phyloP scores from a whole-genome alignment of 2,329 filamentous ascomycete species.

The Fusarium sp. region DNA sequence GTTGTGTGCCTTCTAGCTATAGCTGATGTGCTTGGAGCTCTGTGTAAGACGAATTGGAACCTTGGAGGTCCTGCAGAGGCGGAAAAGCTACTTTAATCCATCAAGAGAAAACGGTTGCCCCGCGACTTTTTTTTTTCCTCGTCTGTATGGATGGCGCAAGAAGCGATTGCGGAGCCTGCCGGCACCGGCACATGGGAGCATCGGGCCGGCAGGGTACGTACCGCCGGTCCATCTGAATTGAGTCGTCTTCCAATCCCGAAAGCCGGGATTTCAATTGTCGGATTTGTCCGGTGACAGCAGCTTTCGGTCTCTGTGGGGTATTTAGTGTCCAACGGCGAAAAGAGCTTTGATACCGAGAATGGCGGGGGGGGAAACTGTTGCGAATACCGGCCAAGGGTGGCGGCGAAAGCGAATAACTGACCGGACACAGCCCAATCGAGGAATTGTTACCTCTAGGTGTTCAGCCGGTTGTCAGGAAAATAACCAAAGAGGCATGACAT shows the following conservation, averaged over 20 bases:
- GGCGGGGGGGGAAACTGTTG: neutral
- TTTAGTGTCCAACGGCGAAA: neutral
- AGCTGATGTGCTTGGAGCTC: neutral
- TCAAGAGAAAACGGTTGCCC: neutral
- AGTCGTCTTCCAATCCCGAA: neutral
- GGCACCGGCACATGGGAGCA: neutral
- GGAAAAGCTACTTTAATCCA: constrained; percentile 6
- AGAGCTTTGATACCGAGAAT: neutral
- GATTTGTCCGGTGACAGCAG: neutral
- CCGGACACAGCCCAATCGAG: neutral
- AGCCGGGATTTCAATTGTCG: neutral
- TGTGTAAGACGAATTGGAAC: constrained; percentile 11
- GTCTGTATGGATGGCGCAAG: constrained; percentile 7
- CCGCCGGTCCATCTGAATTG: neutral
- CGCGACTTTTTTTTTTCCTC: constrained; percentile 27
- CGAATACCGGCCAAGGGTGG: neutral
- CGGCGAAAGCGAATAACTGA: neutral
- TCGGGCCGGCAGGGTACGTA: constrained; percentile 9
- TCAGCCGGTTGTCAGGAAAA: neutral
- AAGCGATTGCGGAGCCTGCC: constrained; percentile 35
- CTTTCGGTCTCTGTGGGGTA: neutral
- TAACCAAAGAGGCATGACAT: neutral
- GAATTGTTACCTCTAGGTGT: neutral
- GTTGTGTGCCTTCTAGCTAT: neutral
- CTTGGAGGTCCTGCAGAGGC: constrained; percentile 5